phyloP scores from a whole-genome alignment of 2,329 filamentous ascomycete genomes.

The Sporothrix pallida region DNA sequence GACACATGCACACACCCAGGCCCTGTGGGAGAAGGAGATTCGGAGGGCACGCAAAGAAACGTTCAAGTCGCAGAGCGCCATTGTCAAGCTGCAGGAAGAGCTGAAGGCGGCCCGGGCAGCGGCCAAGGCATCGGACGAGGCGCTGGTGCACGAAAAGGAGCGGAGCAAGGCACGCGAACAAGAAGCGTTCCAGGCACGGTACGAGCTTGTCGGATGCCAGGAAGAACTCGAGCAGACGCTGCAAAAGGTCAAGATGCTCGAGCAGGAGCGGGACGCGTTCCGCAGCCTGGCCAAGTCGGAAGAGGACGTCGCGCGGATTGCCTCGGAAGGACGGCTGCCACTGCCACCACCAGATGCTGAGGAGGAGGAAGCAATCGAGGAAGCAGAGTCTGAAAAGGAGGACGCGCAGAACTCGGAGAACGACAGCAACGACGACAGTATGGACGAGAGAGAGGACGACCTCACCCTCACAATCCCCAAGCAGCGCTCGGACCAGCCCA shows the following conservation, averaged over 20 bases:
- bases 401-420: neutral
- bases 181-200: conserved; percentile 71
- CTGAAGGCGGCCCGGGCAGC: conserved; percentile 65
- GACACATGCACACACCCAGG: conserved; percentile 68
- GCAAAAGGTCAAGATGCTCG: conserved; percentile 67
- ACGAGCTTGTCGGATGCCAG: conserved; percentile 67
- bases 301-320: conserved; percentile 70
- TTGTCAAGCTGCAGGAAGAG: conserved; percentile 76
- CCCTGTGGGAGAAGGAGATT: conserved; percentile 76
- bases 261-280: conserved; percentile 76
- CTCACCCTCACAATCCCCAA: conserved; percentile 59
- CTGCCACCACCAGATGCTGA: conserved; percentile 57
- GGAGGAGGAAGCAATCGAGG: conserved; percentile 55
- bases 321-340: conserved; percentile 72
- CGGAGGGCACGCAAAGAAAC: conserved; percentile 72
- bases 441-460: conserved; percentile 13
- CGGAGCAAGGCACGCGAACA: conserved; percentile 67
- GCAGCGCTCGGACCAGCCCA: conserved; percentile 49
- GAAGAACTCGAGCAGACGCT: conserved; percentile 70
- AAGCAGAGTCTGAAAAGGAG: conserved; percentile 45
- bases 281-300: conserved; percentile 75
- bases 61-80: conserved; percentile 73
- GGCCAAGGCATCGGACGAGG: conserved; percentile 63
- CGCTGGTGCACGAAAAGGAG: conserved; percentile 67
- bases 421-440: conserved; percentile 15